Conservation (phyloP, 1,139 yeast species). For the Sugiyamaella paludigena region DNA sequence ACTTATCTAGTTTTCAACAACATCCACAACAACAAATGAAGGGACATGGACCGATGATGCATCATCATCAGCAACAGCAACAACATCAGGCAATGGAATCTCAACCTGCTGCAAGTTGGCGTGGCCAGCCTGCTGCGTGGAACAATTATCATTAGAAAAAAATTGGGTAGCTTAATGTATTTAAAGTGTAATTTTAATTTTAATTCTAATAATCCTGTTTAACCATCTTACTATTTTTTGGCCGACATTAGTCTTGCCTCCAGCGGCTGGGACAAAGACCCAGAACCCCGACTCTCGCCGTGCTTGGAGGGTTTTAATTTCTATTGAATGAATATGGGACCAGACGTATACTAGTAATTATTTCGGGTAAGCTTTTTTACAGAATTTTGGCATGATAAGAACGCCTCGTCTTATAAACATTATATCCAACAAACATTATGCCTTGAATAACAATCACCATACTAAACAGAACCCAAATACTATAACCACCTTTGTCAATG, state of each 20-base stretch:
- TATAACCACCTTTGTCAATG: slow-evolving; percentile 31
- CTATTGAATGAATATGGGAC: too few species aligned
- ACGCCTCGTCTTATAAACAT: slow-evolving; percentile 31
- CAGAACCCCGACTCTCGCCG: not conserved
- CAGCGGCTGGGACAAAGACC: too few species aligned
- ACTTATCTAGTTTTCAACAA: too few species aligned
- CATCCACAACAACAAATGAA: too few species aligned
- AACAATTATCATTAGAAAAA: slow-evolving; percentile 21
- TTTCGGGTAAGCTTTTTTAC: slow-evolving; percentile 11
- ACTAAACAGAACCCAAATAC: slow-evolving; percentile 31
- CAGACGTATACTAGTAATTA: not conserved
- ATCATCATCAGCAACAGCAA: not conserved
- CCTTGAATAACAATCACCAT: slow-evolving; percentile 33
- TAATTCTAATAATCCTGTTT: too few species aligned
- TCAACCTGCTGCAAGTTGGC: slow-evolving; percentile 17
- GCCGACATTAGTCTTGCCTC: too few species aligned
- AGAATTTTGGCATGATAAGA: slow-evolving; percentile 35
- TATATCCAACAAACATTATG: slow-evolving; percentile 30
- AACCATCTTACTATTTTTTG: too few species aligned
- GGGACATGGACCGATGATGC: too few species aligned
- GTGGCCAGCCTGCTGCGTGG: slow-evolving; percentile 28
- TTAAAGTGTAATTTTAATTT: not conserved
- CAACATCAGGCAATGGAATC: slow-evolving; percentile 1
- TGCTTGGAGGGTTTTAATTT: too few species aligned
- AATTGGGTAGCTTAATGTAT: not conserved